These are phyloP conservation scores for Oryza officinalis DNA, from an alignment of 176 grass and related monocot genomes.

Conservation along the genomic window DNA sequence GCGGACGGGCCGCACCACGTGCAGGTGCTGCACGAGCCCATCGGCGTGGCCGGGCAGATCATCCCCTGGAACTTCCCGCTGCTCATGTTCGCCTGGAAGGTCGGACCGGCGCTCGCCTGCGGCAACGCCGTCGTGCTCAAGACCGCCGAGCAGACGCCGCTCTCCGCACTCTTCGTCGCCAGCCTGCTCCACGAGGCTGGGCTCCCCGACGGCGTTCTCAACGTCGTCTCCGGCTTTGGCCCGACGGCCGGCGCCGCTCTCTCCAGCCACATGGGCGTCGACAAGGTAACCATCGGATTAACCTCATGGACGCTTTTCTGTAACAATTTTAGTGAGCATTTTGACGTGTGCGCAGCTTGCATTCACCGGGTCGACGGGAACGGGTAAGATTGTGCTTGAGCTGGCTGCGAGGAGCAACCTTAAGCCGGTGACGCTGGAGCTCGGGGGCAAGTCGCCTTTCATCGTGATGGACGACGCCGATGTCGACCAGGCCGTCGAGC, in stretches of 20 bases:
- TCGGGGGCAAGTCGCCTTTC: conserved; percentile 93
- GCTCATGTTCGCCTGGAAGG: conserved; percentile 93
- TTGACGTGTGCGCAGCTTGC: conserved; percentile 44
- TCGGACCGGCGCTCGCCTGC: conserved; percentile 82
- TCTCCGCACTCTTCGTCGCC: conserved; percentile 71
- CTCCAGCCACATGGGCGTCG: conserved; percentile 81
- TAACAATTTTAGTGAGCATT: background rate
- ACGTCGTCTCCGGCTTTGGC: conserved; percentile 81
- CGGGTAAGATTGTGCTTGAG: conserved; percentile 77
- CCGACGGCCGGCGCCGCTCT: conserved; percentile 91
- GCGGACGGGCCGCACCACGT: conserved; percentile 70
- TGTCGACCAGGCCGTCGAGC: conserved; percentile 83
- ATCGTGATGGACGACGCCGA: conserved; percentile 90
- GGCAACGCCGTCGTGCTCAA: conserved; percentile 91
- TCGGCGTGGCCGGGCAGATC: conserved; percentile 83
- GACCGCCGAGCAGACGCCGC: conserved; percentile 87
- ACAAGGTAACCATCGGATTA: conserved; percentile 55
- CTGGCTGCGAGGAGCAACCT: conserved; percentile 94
- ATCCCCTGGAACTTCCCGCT: conserved; percentile 96
- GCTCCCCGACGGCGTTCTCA: conserved; percentile 71
- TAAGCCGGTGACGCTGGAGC: conserved; percentile 89
- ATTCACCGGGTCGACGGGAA: conserved; percentile 84
- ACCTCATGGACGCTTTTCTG: background rate
- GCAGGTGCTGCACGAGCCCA: conserved; percentile 85
- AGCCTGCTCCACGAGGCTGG: conserved; percentile 88